Conservation (phyloP, 2,329 filamentous ascomycete genomes). For the Cladorrhinum sp. region DNA sequence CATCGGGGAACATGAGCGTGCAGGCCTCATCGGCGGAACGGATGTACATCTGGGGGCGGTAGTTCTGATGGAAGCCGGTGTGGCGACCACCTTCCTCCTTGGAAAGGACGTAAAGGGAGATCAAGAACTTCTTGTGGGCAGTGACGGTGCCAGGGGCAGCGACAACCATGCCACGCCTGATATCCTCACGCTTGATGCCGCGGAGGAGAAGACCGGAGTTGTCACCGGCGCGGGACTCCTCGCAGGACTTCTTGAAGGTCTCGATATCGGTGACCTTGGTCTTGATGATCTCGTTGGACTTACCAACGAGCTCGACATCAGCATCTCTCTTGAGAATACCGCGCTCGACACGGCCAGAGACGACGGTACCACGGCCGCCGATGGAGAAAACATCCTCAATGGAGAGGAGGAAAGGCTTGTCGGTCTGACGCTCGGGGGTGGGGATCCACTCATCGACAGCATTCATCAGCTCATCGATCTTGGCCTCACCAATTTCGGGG, state of each 20-base stretch:
- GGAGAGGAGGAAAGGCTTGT: constrained; percentile 99
- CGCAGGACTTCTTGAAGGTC: constrained; percentile 99
- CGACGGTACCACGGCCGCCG: constrained; percentile 91
- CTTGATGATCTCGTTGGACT: constrained; percentile 78
- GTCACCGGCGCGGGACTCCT: constrained; percentile 92
- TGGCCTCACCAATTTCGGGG: constrained; percentile 79
- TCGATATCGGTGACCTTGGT: constrained; percentile 99
- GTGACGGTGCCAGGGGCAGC: constrained; percentile 78
- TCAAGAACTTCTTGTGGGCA: constrained; percentile 86
- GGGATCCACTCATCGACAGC: constrained; percentile 96
- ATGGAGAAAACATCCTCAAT: constrained; percentile 93
- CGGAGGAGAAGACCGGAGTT: constrained; percentile 97
- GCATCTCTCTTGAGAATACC: constrained; percentile 89
- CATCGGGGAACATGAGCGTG: constrained; percentile 82
- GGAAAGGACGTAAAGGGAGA: constrained; percentile 93
- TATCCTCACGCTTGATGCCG: constrained; percentile 92
- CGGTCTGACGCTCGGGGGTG: constrained; percentile 86
- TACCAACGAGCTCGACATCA: constrained; percentile 93
- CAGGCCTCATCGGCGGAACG: constrained; percentile 83
- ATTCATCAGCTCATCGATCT: constrained; percentile 87
- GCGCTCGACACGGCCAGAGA: constrained; percentile 95
- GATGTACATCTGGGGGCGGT: constrained; percentile 94
- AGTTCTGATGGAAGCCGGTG: constrained; percentile 93
- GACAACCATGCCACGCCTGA: constrained; percentile 92
- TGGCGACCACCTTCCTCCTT: constrained; percentile 98